Evolutionary conservation across 495 filamentous ascomycete genomes (phyloP).

Genomic region (Polyplosphaeria fusca): DNA sequence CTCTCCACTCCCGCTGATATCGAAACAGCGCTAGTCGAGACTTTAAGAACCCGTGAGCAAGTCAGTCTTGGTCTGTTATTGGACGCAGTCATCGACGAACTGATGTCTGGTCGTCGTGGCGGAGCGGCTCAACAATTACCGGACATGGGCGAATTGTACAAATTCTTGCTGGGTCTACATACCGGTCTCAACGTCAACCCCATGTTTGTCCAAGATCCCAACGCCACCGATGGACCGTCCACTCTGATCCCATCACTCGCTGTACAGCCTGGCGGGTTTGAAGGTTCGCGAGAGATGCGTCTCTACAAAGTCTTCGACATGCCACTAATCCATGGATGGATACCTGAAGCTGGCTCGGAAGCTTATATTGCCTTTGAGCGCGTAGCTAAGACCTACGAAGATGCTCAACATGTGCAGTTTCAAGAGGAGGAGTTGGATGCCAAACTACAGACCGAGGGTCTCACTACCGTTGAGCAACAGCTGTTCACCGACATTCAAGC

Average conservation of each 20-base stretch:
- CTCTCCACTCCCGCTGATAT: constrained; percentile 65
- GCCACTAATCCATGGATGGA: constrained; percentile 91
- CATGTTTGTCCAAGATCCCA: constrained; percentile 61
- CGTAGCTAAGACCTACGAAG: constrained; percentile 78
- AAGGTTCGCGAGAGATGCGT: constrained; percentile 75
- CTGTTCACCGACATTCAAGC: constrained; percentile 73
- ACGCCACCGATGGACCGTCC: constrained; percentile 14
- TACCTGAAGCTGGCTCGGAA: constrained; percentile 62
- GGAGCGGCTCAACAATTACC: constrained; percentile 59
- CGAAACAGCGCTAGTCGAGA: constrained; percentile 70
- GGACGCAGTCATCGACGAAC: constrained; percentile 84
- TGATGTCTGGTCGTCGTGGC: constrained; percentile 64
- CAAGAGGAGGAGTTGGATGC: constrained; percentile 82
- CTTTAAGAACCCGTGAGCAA: constrained; percentile 75
- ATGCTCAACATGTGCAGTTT: constrained; percentile 83
- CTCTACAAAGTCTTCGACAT: constrained; percentile 85
- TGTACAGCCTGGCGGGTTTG: constrained; percentile 66
- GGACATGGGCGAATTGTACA: constrained; percentile 81
- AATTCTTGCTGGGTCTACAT: constrained; percentile 82
- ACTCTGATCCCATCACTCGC: constrained; percentile 3
- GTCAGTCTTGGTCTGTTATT: constrained; percentile 81
- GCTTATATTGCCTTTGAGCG: constrained; percentile 66
- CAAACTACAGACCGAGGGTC: constrained; percentile 58
- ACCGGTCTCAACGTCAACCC: constrained; percentile 99
- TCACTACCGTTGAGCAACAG: constrained; percentile 58